These are phyloP conservation scores for Pythium apleroticum DNA, from an alignment of 352 stramenopile species.

Conservation along the genomic window DNA sequence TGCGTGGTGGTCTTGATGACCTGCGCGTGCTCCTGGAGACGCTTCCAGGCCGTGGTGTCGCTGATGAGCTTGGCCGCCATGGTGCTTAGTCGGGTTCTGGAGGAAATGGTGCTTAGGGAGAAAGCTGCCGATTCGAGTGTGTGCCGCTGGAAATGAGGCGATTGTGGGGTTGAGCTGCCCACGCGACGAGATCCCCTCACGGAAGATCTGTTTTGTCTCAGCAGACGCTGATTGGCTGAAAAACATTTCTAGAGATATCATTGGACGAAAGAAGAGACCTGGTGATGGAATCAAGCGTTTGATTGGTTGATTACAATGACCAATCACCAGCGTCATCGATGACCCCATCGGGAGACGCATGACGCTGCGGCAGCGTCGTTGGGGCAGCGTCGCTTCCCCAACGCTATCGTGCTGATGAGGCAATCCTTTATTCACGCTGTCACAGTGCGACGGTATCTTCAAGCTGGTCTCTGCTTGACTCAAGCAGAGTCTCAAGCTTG, in stretches of 20 bases:
- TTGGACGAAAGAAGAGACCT: neutral
- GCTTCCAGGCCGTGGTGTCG: constrained; percentile 72
- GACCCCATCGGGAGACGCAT: neutral
- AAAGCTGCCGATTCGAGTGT: neutral
- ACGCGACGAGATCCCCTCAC: neutral
- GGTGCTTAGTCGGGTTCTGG: neutral
- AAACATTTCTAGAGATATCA: neutral
- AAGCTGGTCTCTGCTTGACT: neutral
- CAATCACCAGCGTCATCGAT: constrained; percentile 4
- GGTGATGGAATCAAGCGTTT: neutral
- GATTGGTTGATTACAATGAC: neutral
- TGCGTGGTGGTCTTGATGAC: constrained; percentile 85
- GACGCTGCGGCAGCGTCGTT: no score
- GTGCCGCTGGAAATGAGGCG: neutral
- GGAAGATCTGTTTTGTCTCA: constrained; percentile 8
- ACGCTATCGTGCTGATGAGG: neutral
- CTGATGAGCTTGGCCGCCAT: constrained; percentile 56
- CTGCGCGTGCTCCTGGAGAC: constrained; percentile 66
- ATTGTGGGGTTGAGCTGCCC: constrained; percentile 2
- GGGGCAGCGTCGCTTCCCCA: no score
- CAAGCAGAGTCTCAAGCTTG: no score
- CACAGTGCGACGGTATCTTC: constrained; percentile 1
- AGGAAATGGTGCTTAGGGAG: constrained; percentile 15
- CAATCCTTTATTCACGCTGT: neutral
- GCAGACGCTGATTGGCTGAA: neutral